A percentile compares a stretch with the other conserved stretches of the same genome.
Evolutionary conservation across 129 eudicot genomes (phyloP).

Genomic region (Heracleum sosnowskyi): DNA sequence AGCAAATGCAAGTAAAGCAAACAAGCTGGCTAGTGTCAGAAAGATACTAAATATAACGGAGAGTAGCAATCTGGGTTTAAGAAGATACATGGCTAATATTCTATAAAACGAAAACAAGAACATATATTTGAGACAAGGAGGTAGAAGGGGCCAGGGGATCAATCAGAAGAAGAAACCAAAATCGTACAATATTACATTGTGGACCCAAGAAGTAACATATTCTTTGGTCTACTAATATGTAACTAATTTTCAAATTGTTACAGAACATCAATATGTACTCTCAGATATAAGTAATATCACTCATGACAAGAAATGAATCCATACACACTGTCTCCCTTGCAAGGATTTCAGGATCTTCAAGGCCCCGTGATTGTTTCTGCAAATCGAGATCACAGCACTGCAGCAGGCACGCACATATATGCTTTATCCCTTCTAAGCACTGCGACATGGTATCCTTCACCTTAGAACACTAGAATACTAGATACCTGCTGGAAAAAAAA

Average conservation of each 20-base stretch:
- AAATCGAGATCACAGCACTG: constrained; percentile 73
- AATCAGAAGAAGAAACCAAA: neutral
- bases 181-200: neutral
- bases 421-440: constrained; percentile 88
- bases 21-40: neutral
- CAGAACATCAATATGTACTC: neutral
- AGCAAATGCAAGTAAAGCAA: neutral
- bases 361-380: constrained; percentile 58
- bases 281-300: neutral
- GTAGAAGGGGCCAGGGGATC: neutral
- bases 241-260: neutral
- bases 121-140: neutral
- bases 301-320: constrained; percentile 13
- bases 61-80: neutral
- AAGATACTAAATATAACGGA: neutral
- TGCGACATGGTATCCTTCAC: constrained; percentile 71
- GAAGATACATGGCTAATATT: neutral
- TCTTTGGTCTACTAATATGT: neutral
- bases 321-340: constrained; percentile 89
- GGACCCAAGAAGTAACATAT: neutral
- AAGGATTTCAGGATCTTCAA: constrained; percentile 85
- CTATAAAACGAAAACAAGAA: neutral
- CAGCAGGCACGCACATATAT: constrained; percentile 66
- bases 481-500: constrained; percentile 41
- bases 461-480: constrained; percentile 32